Conservation (phyloP, 1,284 basidiomycete species). For the Trichosporon asahii region DNA sequence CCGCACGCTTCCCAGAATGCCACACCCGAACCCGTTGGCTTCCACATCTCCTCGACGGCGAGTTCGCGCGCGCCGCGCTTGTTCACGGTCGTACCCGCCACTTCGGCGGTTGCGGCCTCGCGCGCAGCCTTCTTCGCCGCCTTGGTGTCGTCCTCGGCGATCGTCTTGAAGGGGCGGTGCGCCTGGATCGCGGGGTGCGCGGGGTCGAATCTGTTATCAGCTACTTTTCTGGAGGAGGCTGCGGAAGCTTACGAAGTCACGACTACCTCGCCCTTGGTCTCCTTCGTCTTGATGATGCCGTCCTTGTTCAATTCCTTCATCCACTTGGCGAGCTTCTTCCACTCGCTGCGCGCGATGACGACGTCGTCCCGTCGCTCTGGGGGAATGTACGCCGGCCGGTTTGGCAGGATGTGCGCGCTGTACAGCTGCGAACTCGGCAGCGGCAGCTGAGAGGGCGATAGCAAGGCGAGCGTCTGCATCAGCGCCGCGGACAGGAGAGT, state of each 20-base stretch:
- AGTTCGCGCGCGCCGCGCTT: constrained; percentile 37
- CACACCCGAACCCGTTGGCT: constrained; percentile 60
- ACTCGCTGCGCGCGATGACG: constrained; percentile 52
- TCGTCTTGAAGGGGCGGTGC: constrained; percentile 60
- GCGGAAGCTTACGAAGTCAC: constrained; percentile 32
- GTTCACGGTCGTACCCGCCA: constrained; percentile 36
- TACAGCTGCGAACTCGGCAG: constrained; percentile 73
- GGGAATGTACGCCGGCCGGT: constrained; percentile 63
- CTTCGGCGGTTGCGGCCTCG: constrained; percentile 54
- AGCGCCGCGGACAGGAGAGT: constrained; percentile 64
- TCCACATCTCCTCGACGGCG: constrained; percentile 66
- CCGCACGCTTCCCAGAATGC: constrained; percentile 61
- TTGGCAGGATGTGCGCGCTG: constrained; percentile 70
- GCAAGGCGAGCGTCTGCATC: constrained; percentile 59
- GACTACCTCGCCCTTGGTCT: constrained; percentile 59
- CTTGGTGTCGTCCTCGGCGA: constrained; percentile 59
- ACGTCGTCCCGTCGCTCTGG: constrained; percentile 63
- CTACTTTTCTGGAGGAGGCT: not conserved
- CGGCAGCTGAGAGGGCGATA: constrained; percentile 63
- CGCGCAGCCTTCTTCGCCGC: constrained; percentile 49
- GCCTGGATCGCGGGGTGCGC: constrained; percentile 60
- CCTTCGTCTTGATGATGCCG: constrained; percentile 67
- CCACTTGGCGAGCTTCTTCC: constrained; percentile 76
- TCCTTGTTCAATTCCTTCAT: constrained; percentile 71
- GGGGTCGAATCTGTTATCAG: constrained; percentile 58